These are phyloP conservation scores for Metschnikowia cerradonensis DNA, from an alignment of 805 yeast species.

Conservation along the genomic window DNA sequence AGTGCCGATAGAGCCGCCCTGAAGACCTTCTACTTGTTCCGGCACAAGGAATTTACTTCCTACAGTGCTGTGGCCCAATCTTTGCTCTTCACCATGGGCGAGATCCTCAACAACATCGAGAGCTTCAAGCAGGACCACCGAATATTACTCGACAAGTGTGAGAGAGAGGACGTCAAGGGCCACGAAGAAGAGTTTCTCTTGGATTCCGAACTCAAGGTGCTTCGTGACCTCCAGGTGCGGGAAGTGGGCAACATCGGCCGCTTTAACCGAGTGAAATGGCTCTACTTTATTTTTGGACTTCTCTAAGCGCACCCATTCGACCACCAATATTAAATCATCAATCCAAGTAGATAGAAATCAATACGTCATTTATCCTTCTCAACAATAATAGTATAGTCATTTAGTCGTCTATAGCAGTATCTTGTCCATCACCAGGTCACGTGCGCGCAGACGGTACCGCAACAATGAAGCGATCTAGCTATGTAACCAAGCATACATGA, in stretches of 20 bases:
- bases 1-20: constrained; percentile 89
- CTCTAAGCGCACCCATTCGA: constrained; percentile 5
- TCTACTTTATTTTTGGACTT: constrained; percentile 50
- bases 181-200: constrained; percentile 70
- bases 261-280: constrained; percentile 49
- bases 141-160: constrained; percentile 71
- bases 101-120: constrained; percentile 47
- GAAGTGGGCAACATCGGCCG: constrained; percentile 55
- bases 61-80: constrained; percentile 35
- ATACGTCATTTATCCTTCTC: too few relatives aligned
- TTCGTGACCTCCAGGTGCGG: constrained; percentile 54
- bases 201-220: constrained; percentile 69
- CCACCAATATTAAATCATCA: not conserved
- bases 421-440: not conserved
- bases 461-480: not conserved
- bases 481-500: not conserved
- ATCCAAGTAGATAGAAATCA: not conserved
- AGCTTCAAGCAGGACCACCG: constrained; percentile 55
- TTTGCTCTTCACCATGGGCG: constrained; percentile 51
- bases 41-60: constrained; percentile 47
- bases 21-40: constrained; percentile 78
- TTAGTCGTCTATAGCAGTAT: not conserved
- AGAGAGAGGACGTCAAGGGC: constrained; percentile 87
- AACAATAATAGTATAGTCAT: too few relatives aligned
- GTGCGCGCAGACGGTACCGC: constrained; percentile 4